Conservation (phyloP, 225 moss, liverwort and hornwort species). For the Ulota crispa region DNA sequence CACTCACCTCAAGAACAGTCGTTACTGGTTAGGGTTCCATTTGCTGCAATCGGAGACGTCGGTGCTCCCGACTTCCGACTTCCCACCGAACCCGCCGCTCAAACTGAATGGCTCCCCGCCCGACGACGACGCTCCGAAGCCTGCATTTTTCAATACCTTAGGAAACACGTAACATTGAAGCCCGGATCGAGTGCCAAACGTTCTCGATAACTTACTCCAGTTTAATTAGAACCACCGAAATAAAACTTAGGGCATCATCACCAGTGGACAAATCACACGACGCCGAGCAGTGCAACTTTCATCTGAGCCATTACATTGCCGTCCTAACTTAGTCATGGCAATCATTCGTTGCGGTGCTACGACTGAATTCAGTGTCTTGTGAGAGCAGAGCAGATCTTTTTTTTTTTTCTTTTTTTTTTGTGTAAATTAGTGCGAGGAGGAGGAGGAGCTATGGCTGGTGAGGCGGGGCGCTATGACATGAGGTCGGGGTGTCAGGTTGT, state of each 20-base stretch:
- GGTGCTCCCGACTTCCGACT: too few species aligned
- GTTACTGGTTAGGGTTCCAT: not conserved
- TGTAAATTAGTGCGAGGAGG: not conserved
- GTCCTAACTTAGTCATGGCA: not conserved
- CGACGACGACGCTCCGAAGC: not conserved
- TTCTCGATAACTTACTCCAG: not conserved
- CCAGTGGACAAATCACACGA: not conserved
- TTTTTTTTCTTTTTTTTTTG: not conserved
- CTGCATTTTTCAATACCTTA: not conserved
- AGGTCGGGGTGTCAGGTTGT: slow-evolving; percentile 56
- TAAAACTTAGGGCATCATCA: slow-evolving; percentile 5
- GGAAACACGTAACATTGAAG: not conserved
- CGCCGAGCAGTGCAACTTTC: not conserved
- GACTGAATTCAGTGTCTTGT: not conserved
- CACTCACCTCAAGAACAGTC: not conserved
- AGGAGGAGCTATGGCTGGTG: slow-evolving; percentile 32
- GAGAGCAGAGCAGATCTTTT: not conserved
- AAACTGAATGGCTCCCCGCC: not conserved
- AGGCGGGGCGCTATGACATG: slow-evolving; percentile 38
- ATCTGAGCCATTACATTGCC: not conserved
- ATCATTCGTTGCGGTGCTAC: not conserved
- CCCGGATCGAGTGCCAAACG: not conserved
- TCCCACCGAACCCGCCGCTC: not conserved
- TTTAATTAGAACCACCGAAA: not conserved
- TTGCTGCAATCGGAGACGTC: not conserved